These are phyloP conservation scores for Fusarium buxicola DNA, from an alignment of 2,329 filamentous ascomycete species.

Conservation along the genomic window DNA sequence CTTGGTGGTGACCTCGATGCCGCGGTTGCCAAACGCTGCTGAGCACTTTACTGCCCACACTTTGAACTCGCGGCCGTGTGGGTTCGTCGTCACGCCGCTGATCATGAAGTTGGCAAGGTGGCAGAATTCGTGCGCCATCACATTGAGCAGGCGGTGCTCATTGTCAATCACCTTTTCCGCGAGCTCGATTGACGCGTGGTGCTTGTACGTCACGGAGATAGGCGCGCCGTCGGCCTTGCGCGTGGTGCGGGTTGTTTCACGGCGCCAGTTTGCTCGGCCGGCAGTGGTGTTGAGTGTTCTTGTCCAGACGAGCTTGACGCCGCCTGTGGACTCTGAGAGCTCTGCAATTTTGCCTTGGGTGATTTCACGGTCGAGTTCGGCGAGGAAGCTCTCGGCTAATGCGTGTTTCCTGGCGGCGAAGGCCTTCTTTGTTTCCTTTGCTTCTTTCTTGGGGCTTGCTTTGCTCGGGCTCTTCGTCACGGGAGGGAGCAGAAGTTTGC, in stretches of 20 bases:
- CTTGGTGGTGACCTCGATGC: constrained; percentile 86
- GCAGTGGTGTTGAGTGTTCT: constrained; percentile 85
- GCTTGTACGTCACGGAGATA: constrained; percentile 52
- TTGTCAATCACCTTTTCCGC: constrained; percentile 88
- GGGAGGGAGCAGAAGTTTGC: constrained; percentile 52
- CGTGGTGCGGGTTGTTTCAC: constrained; percentile 62
- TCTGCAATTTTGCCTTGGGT: constrained; percentile 68
- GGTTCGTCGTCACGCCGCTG: constrained; percentile 76
- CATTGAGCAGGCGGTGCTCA: constrained; percentile 83
- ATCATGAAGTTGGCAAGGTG: constrained; percentile 95
- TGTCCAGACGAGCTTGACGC: constrained; percentile 78
- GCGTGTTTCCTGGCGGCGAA: constrained; percentile 73
- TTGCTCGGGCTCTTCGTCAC: constrained; percentile 46
- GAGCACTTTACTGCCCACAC: constrained; percentile 72
- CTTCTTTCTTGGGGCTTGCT: constrained; percentile 52
- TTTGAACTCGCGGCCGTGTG: constrained; percentile 89
- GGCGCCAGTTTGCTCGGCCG: constrained; percentile 78
- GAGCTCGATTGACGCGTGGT: constrained; percentile 86
- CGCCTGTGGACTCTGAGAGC: constrained; percentile 73
- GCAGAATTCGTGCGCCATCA: constrained; percentile 96
- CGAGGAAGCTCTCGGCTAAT: constrained; percentile 72
- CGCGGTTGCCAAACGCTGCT: constrained; percentile 67
- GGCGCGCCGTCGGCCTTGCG: constrained; percentile 42
- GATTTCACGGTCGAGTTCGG: constrained; percentile 75
- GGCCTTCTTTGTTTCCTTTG: constrained; percentile 60